Conservation (phyloP, 306 rosid species). For the Vicia faba region DNA sequence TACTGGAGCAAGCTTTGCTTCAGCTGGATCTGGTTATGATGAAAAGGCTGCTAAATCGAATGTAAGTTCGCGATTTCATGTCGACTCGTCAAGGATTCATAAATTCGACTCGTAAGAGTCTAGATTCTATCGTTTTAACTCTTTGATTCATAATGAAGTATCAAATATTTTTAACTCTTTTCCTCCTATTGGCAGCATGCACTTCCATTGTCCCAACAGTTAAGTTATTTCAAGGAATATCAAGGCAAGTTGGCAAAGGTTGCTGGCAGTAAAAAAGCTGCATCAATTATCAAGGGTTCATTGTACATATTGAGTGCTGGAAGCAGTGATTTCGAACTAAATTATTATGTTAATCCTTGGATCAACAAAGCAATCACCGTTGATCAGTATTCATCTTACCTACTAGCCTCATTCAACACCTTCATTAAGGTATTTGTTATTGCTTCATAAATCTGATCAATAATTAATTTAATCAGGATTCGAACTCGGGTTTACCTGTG, state of each 20-base stretch:
- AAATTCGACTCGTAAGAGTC: background rate
- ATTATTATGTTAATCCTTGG: conserved; percentile 80
- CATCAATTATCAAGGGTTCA: conserved; percentile 65
- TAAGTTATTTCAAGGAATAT: conserved; percentile 75
- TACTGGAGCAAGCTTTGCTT: conserved; percentile 91
- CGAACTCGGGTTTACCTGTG: no score
- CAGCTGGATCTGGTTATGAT: conserved; percentile 97
- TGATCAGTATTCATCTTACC: conserved; percentile 63
- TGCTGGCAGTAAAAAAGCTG: conserved; percentile 75
- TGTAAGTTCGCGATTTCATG: conserved; percentile 45
- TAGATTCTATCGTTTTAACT: no score
- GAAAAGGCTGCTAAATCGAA: conserved; percentile 68
- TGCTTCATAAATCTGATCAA: no score
- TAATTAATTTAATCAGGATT: no score
- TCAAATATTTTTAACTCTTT: no score
- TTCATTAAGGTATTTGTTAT: conserved; percentile 55
- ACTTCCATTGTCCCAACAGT: conserved; percentile 75
- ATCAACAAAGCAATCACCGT: conserved; percentile 63
- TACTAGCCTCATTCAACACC: conserved; percentile 55
- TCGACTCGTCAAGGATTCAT: no score
- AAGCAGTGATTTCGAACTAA: conserved; percentile 79
- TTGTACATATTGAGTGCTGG: conserved; percentile 82
- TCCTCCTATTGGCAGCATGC: conserved; percentile 72
- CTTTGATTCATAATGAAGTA: no score
- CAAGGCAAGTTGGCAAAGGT: conserved; percentile 75